phyloP scores from a whole-genome alignment of 148 eudicot genomes.

The Rhododendron molle region DNA sequence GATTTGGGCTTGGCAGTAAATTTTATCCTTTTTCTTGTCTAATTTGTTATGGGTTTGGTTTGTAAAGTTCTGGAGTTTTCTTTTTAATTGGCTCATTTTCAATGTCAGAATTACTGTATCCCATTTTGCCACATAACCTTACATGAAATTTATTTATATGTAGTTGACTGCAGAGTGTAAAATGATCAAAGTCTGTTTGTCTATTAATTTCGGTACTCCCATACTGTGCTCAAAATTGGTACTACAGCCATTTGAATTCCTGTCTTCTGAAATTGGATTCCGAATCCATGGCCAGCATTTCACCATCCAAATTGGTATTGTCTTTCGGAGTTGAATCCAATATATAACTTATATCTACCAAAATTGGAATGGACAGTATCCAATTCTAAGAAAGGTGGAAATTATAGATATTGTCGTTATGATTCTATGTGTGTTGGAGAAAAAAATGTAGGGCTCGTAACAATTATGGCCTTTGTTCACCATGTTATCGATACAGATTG shows the following conservation, averaged over 20 bases:
- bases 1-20: background rate
- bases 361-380: background rate
- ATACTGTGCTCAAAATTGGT: background rate
- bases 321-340: background rate
- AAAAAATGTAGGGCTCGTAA: too few species aligned
- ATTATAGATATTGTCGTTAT: too few species aligned
- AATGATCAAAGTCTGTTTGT: background rate
- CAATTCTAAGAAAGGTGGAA: background rate
- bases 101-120: background rate
- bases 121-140: background rate
- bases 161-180: background rate
- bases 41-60: conserved; percentile 2
- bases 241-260: background rate
- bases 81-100: background rate
- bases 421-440: background rate
- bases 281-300: background rate
- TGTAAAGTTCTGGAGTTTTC: conserved; percentile 13
- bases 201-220: background rate
- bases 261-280: background rate
- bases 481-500: too few species aligned
- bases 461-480: too few species aligned
- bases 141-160: background rate
- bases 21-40: background rate
- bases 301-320: background rate
- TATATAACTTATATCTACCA: too few species aligned